Conservation (phyloP, 2,329 filamentous ascomycete species). For the Trichoderma guizhouense region DNA sequence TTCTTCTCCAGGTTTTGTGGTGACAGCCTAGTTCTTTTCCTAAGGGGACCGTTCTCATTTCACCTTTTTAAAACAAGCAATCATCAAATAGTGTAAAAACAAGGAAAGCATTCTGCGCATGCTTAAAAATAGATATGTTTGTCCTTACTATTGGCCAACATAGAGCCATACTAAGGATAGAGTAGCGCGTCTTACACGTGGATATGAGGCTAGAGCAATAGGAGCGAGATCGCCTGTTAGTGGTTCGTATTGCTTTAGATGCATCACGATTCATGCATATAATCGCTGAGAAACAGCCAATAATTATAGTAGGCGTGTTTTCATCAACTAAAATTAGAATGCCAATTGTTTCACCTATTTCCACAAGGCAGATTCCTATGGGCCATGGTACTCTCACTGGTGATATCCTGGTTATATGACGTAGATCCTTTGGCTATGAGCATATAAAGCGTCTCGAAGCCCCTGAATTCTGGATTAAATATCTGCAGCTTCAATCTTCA, state of each 20-base stretch:
- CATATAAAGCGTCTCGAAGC: not conserved
- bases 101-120: not conserved
- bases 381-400: rapidly evolving
- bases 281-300: not conserved
- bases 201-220: not conserved
- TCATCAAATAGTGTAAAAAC: not conserved
- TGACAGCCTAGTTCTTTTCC: not conserved
- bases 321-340: not conserved
- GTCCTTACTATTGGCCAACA: not conserved
- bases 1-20: not conserved
- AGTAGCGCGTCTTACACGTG: not conserved
- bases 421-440: not conserved
- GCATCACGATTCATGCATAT: not conserved
- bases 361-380: too few relatives aligned
- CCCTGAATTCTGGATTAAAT: not conserved
- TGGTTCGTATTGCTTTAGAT: not conserved
- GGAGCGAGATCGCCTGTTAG: not conserved
- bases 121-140: not conserved
- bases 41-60: not conserved
- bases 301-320: not conserved
- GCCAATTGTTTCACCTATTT: not conserved
- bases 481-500: too few relatives aligned
- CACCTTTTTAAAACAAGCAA: not conserved
- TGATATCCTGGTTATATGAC: not conserved
- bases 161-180: not conserved